These are phyloP conservation scores for Calophaca sinica DNA, from an alignment of 306 rosid genomes.

Conservation along the genomic window DNA sequence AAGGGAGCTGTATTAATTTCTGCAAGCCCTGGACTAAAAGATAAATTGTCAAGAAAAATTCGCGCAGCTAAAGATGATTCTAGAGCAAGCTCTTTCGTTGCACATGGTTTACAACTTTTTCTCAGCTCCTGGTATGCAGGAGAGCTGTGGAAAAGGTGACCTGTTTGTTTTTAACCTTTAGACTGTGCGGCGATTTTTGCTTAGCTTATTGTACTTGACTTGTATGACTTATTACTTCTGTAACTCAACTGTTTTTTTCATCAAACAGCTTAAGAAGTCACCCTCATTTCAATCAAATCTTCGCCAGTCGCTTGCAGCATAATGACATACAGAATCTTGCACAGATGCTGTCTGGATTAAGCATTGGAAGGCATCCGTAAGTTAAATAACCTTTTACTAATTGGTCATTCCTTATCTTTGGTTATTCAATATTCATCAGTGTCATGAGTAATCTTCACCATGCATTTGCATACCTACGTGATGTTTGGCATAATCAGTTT, in stretches of 20 bases:
- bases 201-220: slow-evolving; percentile 32
- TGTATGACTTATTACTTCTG: background rate
- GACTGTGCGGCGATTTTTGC: slow-evolving; percentile 37
- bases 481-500: slow-evolving; percentile 8
- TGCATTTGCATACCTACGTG: slow-evolving; percentile 1
- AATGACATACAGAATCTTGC: slow-evolving; percentile 68
- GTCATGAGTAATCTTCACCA: background rate
- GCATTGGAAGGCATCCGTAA: slow-evolving; percentile 94
- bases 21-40: slow-evolving; percentile 91
- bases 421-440: slow-evolving; percentile 7
- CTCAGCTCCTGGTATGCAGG: slow-evolving; percentile 84
- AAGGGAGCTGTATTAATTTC: slow-evolving; percentile 83
- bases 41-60: slow-evolving; percentile 66
- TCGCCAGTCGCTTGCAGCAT: slow-evolving; percentile 68
- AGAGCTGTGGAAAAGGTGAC: slow-evolving; percentile 82
- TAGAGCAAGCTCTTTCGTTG: slow-evolving; percentile 63
- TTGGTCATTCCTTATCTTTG: slow-evolving; percentile 39
- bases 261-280: slow-evolving; percentile 82
- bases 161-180: slow-evolving; percentile 22
- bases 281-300: slow-evolving; percentile 71
- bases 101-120: slow-evolving; percentile 76
- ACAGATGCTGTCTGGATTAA: slow-evolving; percentile 71
- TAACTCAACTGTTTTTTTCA: background rate
- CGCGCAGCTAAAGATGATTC: slow-evolving; percentile 88
- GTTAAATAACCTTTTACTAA: slow-evolving; percentile 43